A percentile compares a stretch with the other conserved stretches of the same genome.
Evolutionary conservation across 208 protist genomes (phyloP).

Genomic region (Leishmania guyanensis): DNA sequence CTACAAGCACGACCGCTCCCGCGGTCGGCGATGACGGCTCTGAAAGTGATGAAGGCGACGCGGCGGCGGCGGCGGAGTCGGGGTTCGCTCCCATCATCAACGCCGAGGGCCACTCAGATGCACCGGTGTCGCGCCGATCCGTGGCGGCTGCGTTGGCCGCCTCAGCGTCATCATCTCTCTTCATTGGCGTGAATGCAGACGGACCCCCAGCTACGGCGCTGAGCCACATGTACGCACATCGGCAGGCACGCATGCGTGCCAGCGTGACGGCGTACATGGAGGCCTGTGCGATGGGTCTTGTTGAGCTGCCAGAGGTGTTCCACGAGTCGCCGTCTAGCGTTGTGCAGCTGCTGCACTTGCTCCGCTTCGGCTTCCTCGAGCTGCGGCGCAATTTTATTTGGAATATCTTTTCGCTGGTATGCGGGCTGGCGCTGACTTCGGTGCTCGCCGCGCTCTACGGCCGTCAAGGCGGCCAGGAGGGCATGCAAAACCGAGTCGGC

Average conservation of each 20-base stretch:
- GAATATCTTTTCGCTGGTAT: slow-evolving; percentile 19
- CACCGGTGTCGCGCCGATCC: neutral
- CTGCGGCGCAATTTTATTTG: slow-evolving; percentile 44
- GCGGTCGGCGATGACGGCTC: neutral
- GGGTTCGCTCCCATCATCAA: neutral
- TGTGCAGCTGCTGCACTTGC: slow-evolving; percentile 51
- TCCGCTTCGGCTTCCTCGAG: slow-evolving; percentile 50
- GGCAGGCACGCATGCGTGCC: slow-evolving; percentile 23
- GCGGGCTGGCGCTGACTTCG: slow-evolving; percentile 32
- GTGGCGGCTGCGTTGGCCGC: neutral
- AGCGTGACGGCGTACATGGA: slow-evolving; percentile 46
- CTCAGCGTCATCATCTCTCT: neutral
- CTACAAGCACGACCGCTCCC: neutral
- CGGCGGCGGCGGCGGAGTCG: neutral
- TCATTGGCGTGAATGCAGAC: slow-evolving; percentile 10
- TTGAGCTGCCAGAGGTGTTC: slow-evolving; percentile 27
- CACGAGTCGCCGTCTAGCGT: slow-evolving; percentile 32
- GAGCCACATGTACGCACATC: slow-evolving; percentile 23
- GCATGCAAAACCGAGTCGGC: slow-evolving; percentile 71
- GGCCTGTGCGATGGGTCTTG: slow-evolving; percentile 44
- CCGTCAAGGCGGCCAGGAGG: slow-evolving; percentile 45
- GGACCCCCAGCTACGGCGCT: slow-evolving; percentile 10
- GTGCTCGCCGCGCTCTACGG: slow-evolving; percentile 58
- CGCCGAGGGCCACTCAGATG: neutral
- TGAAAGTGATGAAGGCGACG: neutral